A percentile compares a stretch with the other conserved stretches of the same genome.
These are phyloP conservation scores for Solanum chilense DNA, from an alignment of 257 asterid genomes.

Conservation along the genomic window DNA sequence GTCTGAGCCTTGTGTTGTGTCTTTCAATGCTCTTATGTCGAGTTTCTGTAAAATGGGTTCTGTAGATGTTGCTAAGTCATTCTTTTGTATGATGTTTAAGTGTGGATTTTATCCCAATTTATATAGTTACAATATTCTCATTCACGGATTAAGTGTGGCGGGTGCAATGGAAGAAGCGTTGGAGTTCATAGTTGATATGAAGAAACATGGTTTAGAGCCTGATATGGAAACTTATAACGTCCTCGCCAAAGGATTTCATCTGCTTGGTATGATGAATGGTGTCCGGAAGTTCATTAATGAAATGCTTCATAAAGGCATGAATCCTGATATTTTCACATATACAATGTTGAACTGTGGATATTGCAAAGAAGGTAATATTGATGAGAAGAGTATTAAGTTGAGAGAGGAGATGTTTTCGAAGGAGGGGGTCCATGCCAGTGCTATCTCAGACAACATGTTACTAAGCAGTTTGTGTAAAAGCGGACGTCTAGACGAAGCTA, in stretches of 20 bases:
- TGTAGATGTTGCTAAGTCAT: conserved; percentile 49
- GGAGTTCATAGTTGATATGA: conserved; percentile 47
- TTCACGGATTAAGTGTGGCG: conserved; percentile 50
- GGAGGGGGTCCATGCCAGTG: conserved; percentile 31
- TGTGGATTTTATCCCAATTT: conserved; percentile 54
- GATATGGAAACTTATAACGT: conserved; percentile 55
- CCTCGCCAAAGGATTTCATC: conserved; percentile 62
- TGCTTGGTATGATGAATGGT: conserved; percentile 47
- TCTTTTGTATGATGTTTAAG: conserved; percentile 61
- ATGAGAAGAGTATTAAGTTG: conserved; percentile 51
- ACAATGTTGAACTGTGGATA: conserved; percentile 45
- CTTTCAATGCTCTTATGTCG: conserved; percentile 56
- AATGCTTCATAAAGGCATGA: conserved; percentile 20
- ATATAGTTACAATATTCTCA: conserved; percentile 59
- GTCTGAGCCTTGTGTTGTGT: conserved; percentile 35
- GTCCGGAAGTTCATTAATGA: conserved; percentile 20
- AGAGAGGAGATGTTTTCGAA: conserved; percentile 40
- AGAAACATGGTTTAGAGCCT: conserved; percentile 58
- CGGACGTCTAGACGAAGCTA: conserved; percentile 44
- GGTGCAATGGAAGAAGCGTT: conserved; percentile 74
- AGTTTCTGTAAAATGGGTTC: conserved; percentile 61
- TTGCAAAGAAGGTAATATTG: conserved; percentile 38
- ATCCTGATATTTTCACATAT: conserved; percentile 38
- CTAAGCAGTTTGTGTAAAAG: conserved; percentile 53
- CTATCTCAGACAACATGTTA: conserved; percentile 28